Percentiles rank a stretch among this genome's conserved stretches.
Evolutionary conservation across 805 yeast species (phyloP).

Genomic region (Barnettozyma salicaria): DNA sequence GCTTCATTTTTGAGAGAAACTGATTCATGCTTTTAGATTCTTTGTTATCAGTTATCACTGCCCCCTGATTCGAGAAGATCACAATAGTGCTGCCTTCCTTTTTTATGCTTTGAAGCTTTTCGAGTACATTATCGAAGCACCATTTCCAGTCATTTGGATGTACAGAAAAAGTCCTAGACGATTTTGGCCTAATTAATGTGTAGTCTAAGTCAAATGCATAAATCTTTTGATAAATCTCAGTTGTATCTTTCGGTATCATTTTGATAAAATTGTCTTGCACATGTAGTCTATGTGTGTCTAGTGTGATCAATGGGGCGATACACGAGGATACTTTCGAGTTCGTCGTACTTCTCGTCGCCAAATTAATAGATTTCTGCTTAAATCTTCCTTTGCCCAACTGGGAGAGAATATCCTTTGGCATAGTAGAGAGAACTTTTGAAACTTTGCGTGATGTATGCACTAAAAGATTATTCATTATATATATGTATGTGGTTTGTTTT

Average conservation of each 20-base stretch:
- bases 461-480: no score
- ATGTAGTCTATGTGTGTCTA: constrained; percentile 26
- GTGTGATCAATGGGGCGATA: background rate
- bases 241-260: constrained; percentile 29
- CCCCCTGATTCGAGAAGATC: constrained; percentile 85
- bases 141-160: constrained; percentile 72
- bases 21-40: constrained; percentile 30
- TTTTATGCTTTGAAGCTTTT: constrained; percentile 6
- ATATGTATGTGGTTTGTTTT: no score
- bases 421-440: background rate
- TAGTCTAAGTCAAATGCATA: constrained; percentile 82
- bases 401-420: constrained; percentile 36
- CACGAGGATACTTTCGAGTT: no score
- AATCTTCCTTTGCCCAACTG: constrained; percentile 5
- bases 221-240: background rate
- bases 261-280: constrained; percentile 40
- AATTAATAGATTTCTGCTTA: background rate
- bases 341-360: background rate
- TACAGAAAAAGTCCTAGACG: constrained; percentile 53
- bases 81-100: constrained; percentile 35
- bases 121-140: constrained; percentile 35
- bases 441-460: background rate
- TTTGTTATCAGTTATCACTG: constrained; percentile 39
- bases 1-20: constrained; percentile 38
- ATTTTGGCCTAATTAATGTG: constrained; percentile 63